Evolutionary conservation across 2,329 filamentous ascomycete species (phyloP).

Genomic region (Sporothrix luriei): DNA sequence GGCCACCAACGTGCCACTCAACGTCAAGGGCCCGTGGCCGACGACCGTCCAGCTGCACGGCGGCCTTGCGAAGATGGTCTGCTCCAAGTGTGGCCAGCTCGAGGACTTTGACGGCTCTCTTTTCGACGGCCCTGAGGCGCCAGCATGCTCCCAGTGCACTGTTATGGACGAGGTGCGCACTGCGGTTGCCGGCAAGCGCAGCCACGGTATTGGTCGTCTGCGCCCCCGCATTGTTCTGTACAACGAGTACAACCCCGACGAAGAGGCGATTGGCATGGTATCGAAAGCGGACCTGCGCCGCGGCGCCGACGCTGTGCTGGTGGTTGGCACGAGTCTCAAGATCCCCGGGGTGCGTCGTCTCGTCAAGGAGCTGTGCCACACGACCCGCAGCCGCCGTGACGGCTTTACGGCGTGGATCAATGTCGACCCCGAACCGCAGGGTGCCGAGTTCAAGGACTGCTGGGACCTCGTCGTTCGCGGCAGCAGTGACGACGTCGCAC

Average conservation of each 20-base stretch:
- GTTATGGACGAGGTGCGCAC: conserved; percentile 76
- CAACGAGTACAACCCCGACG: conserved; percentile 95
- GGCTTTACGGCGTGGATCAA: conserved; percentile 96
- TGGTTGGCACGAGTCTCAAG: conserved; percentile 93
- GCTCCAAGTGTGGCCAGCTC: conserved; percentile 83
- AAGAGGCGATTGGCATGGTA: conserved; percentile 91
- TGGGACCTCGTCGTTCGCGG: conserved; percentile 91
- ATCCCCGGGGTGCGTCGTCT: conserved; percentile 90
- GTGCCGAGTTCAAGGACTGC: conserved; percentile 83
- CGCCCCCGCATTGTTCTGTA: conserved; percentile 94
- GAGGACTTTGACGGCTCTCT: conserved; percentile 74
- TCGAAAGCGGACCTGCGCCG: conserved; percentile 82
- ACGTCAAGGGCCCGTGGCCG: conserved; percentile 86
- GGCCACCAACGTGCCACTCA: conserved; percentile 77
- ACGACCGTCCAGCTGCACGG: conserved; percentile 91
- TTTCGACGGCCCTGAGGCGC: conserved; percentile 82
- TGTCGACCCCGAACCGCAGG: conserved; percentile 77
- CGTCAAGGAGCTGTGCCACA: conserved; percentile 85
- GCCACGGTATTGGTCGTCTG: conserved; percentile 87
- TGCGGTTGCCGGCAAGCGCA: conserved; percentile 76
- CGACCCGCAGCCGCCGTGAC: conserved; percentile 78
- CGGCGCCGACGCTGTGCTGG: conserved; percentile 86
- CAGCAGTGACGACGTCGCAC: conserved; percentile 84
- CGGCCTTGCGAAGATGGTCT: conserved; percentile 93
- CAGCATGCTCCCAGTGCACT: conserved; percentile 74